Conservation (phyloP, 2,329 filamentous ascomycete genomes). For the Colletotrichum destructivum region DNA sequence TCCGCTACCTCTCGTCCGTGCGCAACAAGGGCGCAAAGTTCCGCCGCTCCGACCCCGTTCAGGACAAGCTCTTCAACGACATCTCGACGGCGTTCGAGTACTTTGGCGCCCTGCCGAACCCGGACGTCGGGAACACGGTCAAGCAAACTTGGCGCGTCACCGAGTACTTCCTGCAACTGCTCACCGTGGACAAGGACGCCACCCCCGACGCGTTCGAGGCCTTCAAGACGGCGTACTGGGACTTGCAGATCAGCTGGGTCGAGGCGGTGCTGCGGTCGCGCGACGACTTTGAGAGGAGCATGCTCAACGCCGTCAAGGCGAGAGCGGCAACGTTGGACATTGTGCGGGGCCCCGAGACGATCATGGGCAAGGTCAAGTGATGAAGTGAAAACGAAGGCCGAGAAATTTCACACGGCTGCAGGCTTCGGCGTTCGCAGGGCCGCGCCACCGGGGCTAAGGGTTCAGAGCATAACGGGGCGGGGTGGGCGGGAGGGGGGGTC, state of each 20-base stretch:
- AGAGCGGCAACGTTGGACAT: slow-evolving; percentile 89
- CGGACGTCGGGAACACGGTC: slow-evolving; percentile 79
- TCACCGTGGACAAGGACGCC: slow-evolving; percentile 81
- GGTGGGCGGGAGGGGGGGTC: too few relatives aligned
- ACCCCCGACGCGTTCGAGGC: slow-evolving; percentile 84
- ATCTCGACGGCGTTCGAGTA: slow-evolving; percentile 92
- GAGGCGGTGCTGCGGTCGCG: slow-evolving; percentile 88
- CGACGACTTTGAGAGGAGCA: slow-evolving; percentile 93
- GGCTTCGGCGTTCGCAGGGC: neutral
- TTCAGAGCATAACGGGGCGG: too few relatives aligned
- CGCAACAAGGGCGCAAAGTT: slow-evolving; percentile 94
- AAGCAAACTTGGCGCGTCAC: slow-evolving; percentile 95
- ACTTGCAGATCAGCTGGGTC: slow-evolving; percentile 95
- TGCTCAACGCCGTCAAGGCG: slow-evolving; percentile 90
- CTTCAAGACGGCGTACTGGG: slow-evolving; percentile 93
- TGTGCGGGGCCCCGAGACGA: slow-evolving; percentile 86
- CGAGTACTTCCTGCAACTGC: slow-evolving; percentile 83
- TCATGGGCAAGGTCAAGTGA: slow-evolving; percentile 93
- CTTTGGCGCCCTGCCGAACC: slow-evolving; percentile 80
- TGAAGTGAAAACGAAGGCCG: neutral
- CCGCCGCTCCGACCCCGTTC: slow-evolving; percentile 87
- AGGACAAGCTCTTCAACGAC: slow-evolving; percentile 94
- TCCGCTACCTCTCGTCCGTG: slow-evolving; percentile 86
- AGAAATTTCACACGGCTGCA: neutral
- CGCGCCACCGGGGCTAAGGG: neutral